Evolutionary conservation across 1,284 basidiomycete genomes (phyloP), one percentile per base, ranked within the genome.

Genomic region (Bondarzewia mesenterica): DNA sequence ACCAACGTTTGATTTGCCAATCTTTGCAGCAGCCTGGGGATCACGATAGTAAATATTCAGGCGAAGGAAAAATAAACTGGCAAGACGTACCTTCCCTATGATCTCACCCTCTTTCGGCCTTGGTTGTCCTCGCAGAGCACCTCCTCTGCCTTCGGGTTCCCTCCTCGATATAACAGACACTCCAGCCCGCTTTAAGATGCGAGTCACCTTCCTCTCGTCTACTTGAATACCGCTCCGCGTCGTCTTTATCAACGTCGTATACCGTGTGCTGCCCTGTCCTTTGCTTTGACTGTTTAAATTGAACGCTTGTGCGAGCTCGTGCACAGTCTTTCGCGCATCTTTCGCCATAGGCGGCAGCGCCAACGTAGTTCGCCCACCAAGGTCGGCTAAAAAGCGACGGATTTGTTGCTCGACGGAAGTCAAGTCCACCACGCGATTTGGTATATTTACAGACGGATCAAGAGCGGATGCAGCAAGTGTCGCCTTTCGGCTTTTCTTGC

Each of bases 241-340:
- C 32, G 80, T 89, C 71, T 85, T 86, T 44, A 62, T 70, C 58
- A 94, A 64, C 41, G 82, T 85, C 27, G 82, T 89, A 62, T 79
- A 82, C 50, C 92, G 69, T 38, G 58, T 59, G 15, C 65, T 62
- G 1, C 82, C 90, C 8, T 73, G 70, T 0, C 90, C 90, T 52
- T 83, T 80, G 58, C 87, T 90, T 54, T 74, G 60, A 52, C 86
- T 91, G 67, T 84, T 86, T 62, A 96, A 54, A 20, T 74, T 75
- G 63, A 93, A 94, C 48, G 78, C 81, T 6, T 63, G 54, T 12
- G 90, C 90, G 54, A 94, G 66, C 59, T 89, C 77, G 60, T 96
- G 93, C 0, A 93, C 74, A 47, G 69, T 70, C n/a, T n/a, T n/a
- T 66, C 78, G 82, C 53, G 74, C 77, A 49, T 70, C 70, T 65